Evolutionary conservation across 257 asterid species (phyloP).

Genomic region (Rauvolfia tetraphylla): DNA sequence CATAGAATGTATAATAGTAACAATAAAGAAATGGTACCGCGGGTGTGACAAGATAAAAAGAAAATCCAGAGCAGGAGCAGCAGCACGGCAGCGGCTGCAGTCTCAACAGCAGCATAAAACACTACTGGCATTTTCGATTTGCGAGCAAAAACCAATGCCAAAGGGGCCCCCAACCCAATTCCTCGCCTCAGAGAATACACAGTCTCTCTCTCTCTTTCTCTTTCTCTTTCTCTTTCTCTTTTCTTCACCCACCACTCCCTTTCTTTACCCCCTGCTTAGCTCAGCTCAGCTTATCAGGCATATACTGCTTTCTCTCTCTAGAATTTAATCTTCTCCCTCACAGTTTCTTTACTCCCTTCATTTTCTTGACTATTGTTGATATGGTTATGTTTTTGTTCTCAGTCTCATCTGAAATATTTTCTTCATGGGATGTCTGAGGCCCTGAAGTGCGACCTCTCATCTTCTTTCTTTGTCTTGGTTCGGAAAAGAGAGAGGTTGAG

Average conservation of each 20-base stretch:
- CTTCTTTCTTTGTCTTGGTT: conserved; percentile 22
- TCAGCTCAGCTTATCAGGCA: conserved; percentile 11
- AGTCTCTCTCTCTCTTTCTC: conserved; percentile 11
- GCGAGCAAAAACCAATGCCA: conserved; percentile 40
- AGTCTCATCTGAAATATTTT: background rate
- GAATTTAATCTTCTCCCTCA: conserved; percentile 17
- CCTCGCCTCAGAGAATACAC: background rate
- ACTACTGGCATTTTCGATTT: conserved; percentile 66
- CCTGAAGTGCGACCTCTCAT: conserved; percentile 14
- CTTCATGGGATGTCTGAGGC: conserved; percentile 12
- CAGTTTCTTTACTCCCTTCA: background rate
- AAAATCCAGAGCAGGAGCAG: conserved; percentile 37
- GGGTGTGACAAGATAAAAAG: conserved; percentile 11
- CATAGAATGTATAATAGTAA: background rate
- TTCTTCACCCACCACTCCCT: conserved; percentile 19
- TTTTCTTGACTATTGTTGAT: background rate
- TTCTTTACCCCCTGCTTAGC: conserved; percentile 2
- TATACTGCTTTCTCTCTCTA: conserved; percentile 13
- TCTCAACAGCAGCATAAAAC: conserved; percentile 38
- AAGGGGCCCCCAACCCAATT: background rate
- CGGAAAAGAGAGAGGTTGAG: background rate
- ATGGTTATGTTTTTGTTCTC: background rate
- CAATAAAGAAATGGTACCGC: background rate
- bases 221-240: conserved; percentile 12
- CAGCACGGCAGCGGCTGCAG: conserved; percentile 28